phyloP scores from a whole-genome alignment of 306 rosid genomes.

The Sicyos edulis region DNA sequence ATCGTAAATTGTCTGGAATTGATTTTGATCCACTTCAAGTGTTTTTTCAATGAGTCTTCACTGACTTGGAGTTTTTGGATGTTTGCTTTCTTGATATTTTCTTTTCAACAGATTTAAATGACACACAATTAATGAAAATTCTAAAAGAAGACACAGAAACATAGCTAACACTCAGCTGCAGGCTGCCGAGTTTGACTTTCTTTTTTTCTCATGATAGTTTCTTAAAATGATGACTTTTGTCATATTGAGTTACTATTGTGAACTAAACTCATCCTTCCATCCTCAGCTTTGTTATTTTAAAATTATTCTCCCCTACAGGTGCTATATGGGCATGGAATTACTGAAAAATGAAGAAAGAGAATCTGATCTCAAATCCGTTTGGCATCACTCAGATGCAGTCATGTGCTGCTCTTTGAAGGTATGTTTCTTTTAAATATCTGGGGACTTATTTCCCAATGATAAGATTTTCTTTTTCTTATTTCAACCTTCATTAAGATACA shows the following conservation, averaged over 20 bases:
- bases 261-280: neutral
- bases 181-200: no score
- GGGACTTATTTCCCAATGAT: neutral
- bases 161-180: no score
- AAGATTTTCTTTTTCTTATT: neutral
- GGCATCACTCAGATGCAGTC: constrained; percentile 92
- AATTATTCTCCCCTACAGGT: constrained; percentile 36
- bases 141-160: no score
- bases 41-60: neutral
- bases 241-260: neutral
- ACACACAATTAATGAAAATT: no score
- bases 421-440: neutral
- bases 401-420: constrained; percentile 93
- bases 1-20: neutral
- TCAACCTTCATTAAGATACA: constrained; percentile 1
- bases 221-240: neutral
- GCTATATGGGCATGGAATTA: constrained; percentile 77
- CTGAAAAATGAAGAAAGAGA: constrained; percentile 77
- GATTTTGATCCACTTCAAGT: neutral
- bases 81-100: neutral
- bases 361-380: constrained; percentile 73
- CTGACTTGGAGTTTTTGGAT: neutral
- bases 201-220: neutral
- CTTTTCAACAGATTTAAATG: neutral
- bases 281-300: neutral